A percentile compares a stretch with the other conserved stretches of the same genome.
These are phyloP conservation scores for Claviceps cyperi DNA, from an alignment of 2,329 filamentous ascomycete species.

Conservation along the genomic window DNA sequence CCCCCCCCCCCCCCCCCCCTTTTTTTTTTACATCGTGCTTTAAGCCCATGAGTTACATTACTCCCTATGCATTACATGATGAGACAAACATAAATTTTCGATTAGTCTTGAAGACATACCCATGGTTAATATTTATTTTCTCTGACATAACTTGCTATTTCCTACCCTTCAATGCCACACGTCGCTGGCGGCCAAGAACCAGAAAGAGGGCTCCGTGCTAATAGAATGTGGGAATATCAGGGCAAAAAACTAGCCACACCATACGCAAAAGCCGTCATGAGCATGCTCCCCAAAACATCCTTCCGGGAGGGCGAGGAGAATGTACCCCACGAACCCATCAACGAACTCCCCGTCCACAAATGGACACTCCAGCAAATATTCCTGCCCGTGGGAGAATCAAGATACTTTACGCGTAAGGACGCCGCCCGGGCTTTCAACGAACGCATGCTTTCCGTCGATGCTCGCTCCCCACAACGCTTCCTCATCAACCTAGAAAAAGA, in stretches of 20 bases:
- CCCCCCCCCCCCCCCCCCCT: conserved; percentile 2
- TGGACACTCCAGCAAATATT: conserved; percentile 51
- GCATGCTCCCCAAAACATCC: conserved; percentile 65
- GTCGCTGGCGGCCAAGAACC: no score
- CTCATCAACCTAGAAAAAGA: conserved; percentile 42
- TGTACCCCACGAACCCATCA: conserved; percentile 42
- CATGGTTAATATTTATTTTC: conserved; percentile 51
- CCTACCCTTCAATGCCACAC: not conserved
- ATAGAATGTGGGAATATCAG: conserved; percentile 30
- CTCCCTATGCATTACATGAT: conserved; percentile 27
- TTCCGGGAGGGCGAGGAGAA: conserved; percentile 36
- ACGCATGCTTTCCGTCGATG: conserved; percentile 43
- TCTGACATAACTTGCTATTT: conserved; percentile 21
- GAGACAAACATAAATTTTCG: conserved; percentile 51
- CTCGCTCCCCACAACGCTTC: conserved; percentile 47
- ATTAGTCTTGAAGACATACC: conserved; percentile 99
- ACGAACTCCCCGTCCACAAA: conserved; percentile 49
- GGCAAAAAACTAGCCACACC: conserved; percentile 61
- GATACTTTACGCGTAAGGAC: conserved; percentile 48
- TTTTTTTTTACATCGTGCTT: not conserved
- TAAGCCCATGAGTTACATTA: not conserved
- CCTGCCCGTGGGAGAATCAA: conserved; percentile 47
- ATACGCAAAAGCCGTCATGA: conserved; percentile 61
- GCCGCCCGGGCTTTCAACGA: conserved; percentile 51
- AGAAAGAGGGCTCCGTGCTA: not conserved